A percentile compares a stretch with the other conserved stretches of the same genome.
phyloP scores from a whole-genome alignment of 2,329 filamentous ascomycete genomes.

The Phymatotrichopsis omnivora region DNA sequence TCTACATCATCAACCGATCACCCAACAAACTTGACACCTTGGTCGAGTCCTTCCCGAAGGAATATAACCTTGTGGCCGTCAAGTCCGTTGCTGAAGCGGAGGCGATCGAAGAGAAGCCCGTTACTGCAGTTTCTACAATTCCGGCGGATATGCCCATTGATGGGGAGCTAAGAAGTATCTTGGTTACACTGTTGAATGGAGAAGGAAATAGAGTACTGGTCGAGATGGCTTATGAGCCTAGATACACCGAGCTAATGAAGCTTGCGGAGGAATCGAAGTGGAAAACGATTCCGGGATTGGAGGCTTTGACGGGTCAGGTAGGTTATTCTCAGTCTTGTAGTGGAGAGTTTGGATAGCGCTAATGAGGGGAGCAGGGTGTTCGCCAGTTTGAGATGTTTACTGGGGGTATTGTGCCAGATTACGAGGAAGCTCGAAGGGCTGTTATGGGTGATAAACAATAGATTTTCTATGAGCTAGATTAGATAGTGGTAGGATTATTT shows the following conservation, averaged over 20 bases:
- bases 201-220: slow-evolving; percentile 51
- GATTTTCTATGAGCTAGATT: too few species aligned
- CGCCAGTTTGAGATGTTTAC: slow-evolving; percentile 27
- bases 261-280: slow-evolving; percentile 69
- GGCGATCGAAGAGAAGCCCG: slow-evolving; percentile 40
- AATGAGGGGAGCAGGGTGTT: slow-evolving; percentile 35
- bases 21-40: slow-evolving; percentile 57
- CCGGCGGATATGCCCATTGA: slow-evolving; percentile 83
- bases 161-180: slow-evolving; percentile 52
- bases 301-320: slow-evolving; percentile 77
- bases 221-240: slow-evolving; percentile 95
- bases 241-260: slow-evolving; percentile 72
- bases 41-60: slow-evolving; percentile 58
- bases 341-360: background rate
- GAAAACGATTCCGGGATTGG: slow-evolving; percentile 74
- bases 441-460: slow-evolving; percentile 14
- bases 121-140: slow-evolving; percentile 70
- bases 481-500: too few species aligned
- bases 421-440: slow-evolving; percentile 17
- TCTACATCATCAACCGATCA: slow-evolving; percentile 78
- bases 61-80: slow-evolving; percentile 56
- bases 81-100: slow-evolving; percentile 43
- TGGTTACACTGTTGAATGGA: slow-evolving; percentile 45
- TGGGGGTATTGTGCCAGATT: slow-evolving; percentile 24
- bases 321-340: slow-evolving; percentile 10